Evolutionary conservation across 495 filamentous ascomycete species (phyloP), one percentile per base, ranked within the genome.

Genomic region (Penicillium subrubescens): DNA sequence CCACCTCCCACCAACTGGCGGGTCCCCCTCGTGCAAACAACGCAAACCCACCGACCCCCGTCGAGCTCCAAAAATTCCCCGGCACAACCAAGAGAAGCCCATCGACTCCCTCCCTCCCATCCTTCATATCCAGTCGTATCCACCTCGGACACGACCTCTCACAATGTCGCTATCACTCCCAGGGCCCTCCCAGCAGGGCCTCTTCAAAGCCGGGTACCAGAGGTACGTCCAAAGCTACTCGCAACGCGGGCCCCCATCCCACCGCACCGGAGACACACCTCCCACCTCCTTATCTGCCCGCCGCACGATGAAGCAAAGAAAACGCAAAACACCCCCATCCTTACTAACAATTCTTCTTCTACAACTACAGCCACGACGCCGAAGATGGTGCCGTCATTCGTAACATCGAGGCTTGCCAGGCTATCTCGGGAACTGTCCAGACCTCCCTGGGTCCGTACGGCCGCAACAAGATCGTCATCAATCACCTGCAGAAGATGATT

Each of bases 391-490:
- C 96, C 68, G 95, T 99, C 57, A 85, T 98, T 57, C 92, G 96
- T 70, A 99, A 98, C 79, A 98, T 99, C 79, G 96, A 99, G 78
- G 96, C 96, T 76, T 98, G 94, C 83, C 88, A 92, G 70, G 92
- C 96, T 50, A 98, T 99, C 77, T 88, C 96, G 15, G 88, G 89
- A 66, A 99, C 96, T 53, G 96, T 99, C 34, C 92, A 96, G 82
- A 97, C 96, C 55, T 98, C 94, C 53, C 85, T 99, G 41, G 95
- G 96, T 55, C 96, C 96, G 57, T 97, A 95, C 76, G 96, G 96
- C 73, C 92, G 96, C 78, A 99, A 98, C 84, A 99, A 99, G 84
- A 97, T 99, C 77, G 92, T 99, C 82, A 97, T 99, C 84, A 99
- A 98, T 81, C 96, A 99, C 82, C 85, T 99, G 62, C 93, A 97